Base-by-base conservation (phyloP, 352 stramenopile genomes). In the Aphanomyces cochlioides region DNA sequence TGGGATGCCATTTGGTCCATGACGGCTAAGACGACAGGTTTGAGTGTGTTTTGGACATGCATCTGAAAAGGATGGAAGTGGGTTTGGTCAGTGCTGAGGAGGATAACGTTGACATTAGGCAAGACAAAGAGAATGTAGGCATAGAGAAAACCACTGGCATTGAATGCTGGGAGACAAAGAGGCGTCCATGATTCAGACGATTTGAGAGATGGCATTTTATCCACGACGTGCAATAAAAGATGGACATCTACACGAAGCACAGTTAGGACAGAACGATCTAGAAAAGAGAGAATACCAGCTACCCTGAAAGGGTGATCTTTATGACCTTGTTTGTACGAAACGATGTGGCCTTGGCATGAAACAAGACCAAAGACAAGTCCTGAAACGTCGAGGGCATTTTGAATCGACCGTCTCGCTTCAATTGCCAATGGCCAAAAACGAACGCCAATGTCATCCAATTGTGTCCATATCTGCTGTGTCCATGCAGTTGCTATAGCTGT, bases 121-220 rank as follows among this genome's bases (percentile, higher is more conserved):
- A 77, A 77, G 54, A 90, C 72, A 67, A 90, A 92, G n/a, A 84
- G 74, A 28, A 92, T 74, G 67, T 92, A 92, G 7, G 81, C 84
- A 53, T 92, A 81, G 19, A 92, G 69, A 56, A 92, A 92, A 36
- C 84, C 84, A 57, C 82, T 90, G 56, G 47, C 54, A 72, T 90
- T 89, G 67, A 92, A 92, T 34, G 75, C 74, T 5, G 82, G 75
- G 17, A 92, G 73, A 47, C 82, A 90, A 15, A 90, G 82, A 1
- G 84, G 84, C 36, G 80, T 90, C 82, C 84, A 92, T 6, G 84
- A 89, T 74, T 92, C 84, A 12, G 79, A 83, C 45, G 75, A 84
- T 1, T 70, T 66, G 36, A 92, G 77, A 47, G 81, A 88, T 45
- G 82, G 79, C 21, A 81, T 84, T 70, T 90, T 74, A 59, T 85